phyloP scores from a whole-genome alignment of 108 stramenopile species.

The Stephanodiscus minutulus region DNA sequence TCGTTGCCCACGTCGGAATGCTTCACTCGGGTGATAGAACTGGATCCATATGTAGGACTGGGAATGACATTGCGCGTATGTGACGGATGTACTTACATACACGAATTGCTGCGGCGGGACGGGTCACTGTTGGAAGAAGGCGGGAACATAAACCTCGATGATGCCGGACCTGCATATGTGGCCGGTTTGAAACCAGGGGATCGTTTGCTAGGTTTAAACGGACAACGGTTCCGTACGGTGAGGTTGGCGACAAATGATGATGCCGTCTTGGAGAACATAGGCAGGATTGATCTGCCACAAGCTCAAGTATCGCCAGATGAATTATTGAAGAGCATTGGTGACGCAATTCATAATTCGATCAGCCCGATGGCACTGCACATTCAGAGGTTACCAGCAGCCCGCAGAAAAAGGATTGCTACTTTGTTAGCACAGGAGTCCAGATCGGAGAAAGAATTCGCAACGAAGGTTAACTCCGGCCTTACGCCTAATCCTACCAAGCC shows the following conservation, averaged over 20 bases:
- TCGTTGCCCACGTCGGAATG: conserved; percentile 17
- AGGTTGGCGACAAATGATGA: conserved; percentile 11
- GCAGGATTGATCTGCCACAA: background rate
- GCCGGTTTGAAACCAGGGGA: conserved; percentile 69
- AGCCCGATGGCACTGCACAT: conserved; percentile 40
- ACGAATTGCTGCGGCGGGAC: conserved; percentile 44
- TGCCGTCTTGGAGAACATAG: background rate
- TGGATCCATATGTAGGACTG: conserved; percentile 58
- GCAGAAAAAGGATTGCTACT: background rate
- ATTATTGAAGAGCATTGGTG: conserved; percentile 40
- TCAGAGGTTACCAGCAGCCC: conserved; percentile 4
- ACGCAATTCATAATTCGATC: conserved; percentile 25
- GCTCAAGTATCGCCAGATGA: conserved; percentile 50
- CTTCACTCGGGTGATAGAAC: conserved; percentile 33
- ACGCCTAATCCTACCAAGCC: background rate
- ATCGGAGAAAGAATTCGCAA: conserved; percentile 1
- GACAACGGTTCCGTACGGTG: conserved; percentile 50
- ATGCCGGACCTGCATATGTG: conserved; percentile 53
- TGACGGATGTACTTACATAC: conserved; percentile 51
- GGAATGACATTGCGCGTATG: conserved; percentile 71
- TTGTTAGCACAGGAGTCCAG: conserved; percentile 10
- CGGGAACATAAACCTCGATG: background rate
- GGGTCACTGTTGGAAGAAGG: conserved; percentile 35
- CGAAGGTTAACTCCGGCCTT: background rate
- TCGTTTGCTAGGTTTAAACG: conserved; percentile 76